Conservation (phyloP, 768 basidiomycete genomes). For the Pleurotus cornucopiae region DNA sequence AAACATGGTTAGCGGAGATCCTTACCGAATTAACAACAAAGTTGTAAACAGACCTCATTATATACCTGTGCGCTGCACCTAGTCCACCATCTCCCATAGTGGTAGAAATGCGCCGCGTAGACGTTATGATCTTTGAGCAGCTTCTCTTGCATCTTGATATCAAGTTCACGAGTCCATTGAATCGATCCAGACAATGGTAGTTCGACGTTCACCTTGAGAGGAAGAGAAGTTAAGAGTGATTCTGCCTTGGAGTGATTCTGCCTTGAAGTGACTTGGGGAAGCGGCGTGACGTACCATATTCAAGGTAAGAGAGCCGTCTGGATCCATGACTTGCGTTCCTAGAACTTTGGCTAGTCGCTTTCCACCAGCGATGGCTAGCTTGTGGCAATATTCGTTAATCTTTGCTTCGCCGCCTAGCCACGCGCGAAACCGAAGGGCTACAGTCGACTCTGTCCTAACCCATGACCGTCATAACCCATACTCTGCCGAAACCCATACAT, state of each 20-base stretch:
- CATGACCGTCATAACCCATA: too few species aligned
- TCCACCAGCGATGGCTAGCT: conserved; percentile 67
- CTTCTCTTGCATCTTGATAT: conserved; percentile 23
- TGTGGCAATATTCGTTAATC: conserved; percentile 72
- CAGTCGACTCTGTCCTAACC: too few species aligned
- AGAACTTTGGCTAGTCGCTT: conserved; percentile 57
- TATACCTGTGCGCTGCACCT: conserved; percentile 44
- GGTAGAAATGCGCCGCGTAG: conserved; percentile 29
- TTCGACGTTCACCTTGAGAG: conserved; percentile 33
- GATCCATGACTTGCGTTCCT: conserved; percentile 64
- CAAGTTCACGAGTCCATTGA: conserved; percentile 16
- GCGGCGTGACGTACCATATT: conserved; percentile 60
- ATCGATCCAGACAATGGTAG: conserved; percentile 32
- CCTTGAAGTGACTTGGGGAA: background rate
- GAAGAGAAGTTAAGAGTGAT: too few species aligned
- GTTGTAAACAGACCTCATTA: conserved; percentile 31
- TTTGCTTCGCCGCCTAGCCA: conserved; percentile 78
- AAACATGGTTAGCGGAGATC: background rate
- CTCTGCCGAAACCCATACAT: too few species aligned
- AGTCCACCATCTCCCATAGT: conserved; percentile 41
- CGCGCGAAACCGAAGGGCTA: conserved; percentile 74
- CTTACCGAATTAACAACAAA: background rate
- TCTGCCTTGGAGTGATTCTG: background rate
- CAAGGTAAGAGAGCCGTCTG: conserved; percentile 49
- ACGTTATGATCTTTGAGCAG: conserved; percentile 30